These are phyloP conservation scores for Aureobasidium sp. DNA, from an alignment of 2,329 filamentous ascomycete species.

Conservation along the genomic window DNA sequence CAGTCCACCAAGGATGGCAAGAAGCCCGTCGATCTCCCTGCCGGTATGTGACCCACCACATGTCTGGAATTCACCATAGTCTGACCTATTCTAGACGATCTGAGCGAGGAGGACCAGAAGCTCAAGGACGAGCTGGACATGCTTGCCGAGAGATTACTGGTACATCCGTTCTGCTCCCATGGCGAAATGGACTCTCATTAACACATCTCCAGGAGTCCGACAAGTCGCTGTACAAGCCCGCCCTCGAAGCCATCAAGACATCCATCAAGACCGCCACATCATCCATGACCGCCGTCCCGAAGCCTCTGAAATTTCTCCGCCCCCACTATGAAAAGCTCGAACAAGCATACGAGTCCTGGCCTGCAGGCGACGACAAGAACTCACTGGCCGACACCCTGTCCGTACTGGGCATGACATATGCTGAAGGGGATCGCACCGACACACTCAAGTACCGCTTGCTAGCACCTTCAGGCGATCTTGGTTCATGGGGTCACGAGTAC, in stretches of 20 bases:
- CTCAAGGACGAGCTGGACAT: slow-evolving; percentile 97
- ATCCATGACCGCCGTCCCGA: slow-evolving; percentile 98
- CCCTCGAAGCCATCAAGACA: slow-evolving; percentile 92
- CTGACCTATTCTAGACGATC: slow-evolving; percentile 58
- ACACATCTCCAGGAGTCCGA: slow-evolving; percentile 61
- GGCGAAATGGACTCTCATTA: background rate
- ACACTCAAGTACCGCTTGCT: slow-evolving; percentile 92
- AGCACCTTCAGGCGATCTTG: slow-evolving; percentile 83
- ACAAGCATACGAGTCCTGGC: slow-evolving; percentile 84
- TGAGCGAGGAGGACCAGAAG: slow-evolving; percentile 96
- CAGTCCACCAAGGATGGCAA: slow-evolving; percentile 61
- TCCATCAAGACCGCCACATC: slow-evolving; percentile 99
- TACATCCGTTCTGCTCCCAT: slow-evolving; percentile 30
- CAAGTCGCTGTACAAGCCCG: slow-evolving; percentile 77
- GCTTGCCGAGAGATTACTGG: slow-evolving; percentile 90
- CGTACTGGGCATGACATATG: slow-evolving; percentile 94
- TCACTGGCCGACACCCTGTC: slow-evolving; percentile 91
- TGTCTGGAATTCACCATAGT: background rate
- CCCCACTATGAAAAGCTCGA: slow-evolving; percentile 90
- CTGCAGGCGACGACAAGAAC: slow-evolving; percentile 67
- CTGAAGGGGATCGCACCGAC: slow-evolving; percentile 86
- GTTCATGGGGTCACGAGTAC: slow-evolving; percentile 98
- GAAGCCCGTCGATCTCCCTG: slow-evolving; percentile 58
- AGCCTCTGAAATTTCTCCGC: slow-evolving; percentile 94
- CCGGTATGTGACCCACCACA: slow-evolving; percentile 19